phyloP scores from a whole-genome alignment of 352 stramenopile genomes.

The Phytopythium oedochilum region DNA sequence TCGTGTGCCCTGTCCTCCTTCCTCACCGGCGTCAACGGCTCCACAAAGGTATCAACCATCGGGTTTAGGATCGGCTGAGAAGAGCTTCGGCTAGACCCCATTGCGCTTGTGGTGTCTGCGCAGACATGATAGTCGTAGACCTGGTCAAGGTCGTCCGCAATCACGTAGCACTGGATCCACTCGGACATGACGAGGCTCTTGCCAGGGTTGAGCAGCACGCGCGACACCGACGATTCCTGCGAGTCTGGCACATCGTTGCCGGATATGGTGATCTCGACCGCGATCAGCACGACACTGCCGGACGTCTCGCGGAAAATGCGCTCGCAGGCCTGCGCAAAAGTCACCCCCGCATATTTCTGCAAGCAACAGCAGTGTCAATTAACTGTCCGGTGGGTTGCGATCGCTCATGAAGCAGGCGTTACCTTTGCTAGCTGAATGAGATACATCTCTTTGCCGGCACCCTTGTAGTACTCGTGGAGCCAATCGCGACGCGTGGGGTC shows the following conservation, averaged over 20 bases:
- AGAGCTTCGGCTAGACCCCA: conserved; percentile 12
- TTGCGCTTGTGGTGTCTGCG: conserved; percentile 29
- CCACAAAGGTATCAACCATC: conserved; percentile 52
- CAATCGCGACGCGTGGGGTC: conserved; percentile 16
- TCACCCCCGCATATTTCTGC: conserved; percentile 65
- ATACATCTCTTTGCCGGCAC: conserved; percentile 83
- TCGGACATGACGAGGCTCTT: conserved; percentile 68
- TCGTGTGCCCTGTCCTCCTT: conserved; percentile 23
- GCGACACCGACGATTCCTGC: conserved; percentile 31
- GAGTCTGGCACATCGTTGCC: conserved; percentile 23
- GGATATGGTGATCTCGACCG: conserved; percentile 69
- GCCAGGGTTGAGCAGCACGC: conserved; percentile 74
- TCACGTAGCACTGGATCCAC: conserved; percentile 84
- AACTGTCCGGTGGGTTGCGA: background rate
- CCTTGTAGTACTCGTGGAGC: conserved; percentile 75
- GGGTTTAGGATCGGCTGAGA: conserved; percentile 37
- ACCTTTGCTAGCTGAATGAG: conserved; percentile 75
- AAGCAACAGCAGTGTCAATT: background rate
- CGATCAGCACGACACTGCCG: conserved; percentile 72
- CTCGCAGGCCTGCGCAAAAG: conserved; percentile 54
- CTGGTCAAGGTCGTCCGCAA: conserved; percentile 73
- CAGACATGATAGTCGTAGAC: conserved; percentile 61
- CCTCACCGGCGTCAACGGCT: conserved; percentile 18
- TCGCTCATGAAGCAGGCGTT: background rate
- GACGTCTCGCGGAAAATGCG: conserved; percentile 65